Evolutionary conservation across 2,329 filamentous ascomycete species (phyloP).

Genomic region (Pseudogymnoascus pannorum): DNA sequence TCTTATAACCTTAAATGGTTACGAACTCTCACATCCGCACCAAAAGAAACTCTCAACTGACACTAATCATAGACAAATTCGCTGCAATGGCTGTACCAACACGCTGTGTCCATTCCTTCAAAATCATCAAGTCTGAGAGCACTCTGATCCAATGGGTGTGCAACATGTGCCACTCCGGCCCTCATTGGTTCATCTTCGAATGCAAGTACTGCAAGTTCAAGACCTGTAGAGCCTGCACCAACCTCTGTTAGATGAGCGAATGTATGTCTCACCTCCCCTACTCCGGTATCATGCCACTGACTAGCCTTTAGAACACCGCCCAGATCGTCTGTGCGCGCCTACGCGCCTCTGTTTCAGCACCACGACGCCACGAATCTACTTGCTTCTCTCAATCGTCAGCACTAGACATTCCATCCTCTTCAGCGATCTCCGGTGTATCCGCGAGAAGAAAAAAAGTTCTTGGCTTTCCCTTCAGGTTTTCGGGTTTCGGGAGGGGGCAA

Average conservation of each 20-base stretch:
- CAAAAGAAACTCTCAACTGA: background rate
- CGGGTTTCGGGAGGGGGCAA: background rate
- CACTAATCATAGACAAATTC: background rate
- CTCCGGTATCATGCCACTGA: background rate
- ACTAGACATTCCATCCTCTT: background rate
- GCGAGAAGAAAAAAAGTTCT: background rate
- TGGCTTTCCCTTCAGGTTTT: background rate
- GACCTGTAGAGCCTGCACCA: slow-evolving; percentile 49
- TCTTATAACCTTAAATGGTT: background rate
- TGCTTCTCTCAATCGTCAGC: slow-evolving; percentile 1
- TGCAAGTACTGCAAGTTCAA: slow-evolving; percentile 63
- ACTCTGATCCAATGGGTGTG: slow-evolving; percentile 60
- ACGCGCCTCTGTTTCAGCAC: background rate
- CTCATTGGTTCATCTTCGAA: slow-evolving; percentile 62
- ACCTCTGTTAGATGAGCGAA: slow-evolving; percentile 3
- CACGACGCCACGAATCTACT: slow-evolving; percentile 5
- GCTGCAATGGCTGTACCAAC: slow-evolving; percentile 44
- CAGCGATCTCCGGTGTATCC: background rate
- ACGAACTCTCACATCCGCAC: background rate
- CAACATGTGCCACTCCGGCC: slow-evolving; percentile 55
- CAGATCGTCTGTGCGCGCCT: background rate
- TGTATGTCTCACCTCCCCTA: background rate
- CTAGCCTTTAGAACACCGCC: background rate
- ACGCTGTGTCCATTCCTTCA: slow-evolving; percentile 55
- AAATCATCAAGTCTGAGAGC: slow-evolving; percentile 59